A percentile compares a stretch with the other conserved stretches of the same genome.
These are phyloP conservation scores for Pestalotiopsis fici DNA, from an alignment of 2,329 filamentous ascomycete genomes.

Conservation along the genomic window DNA sequence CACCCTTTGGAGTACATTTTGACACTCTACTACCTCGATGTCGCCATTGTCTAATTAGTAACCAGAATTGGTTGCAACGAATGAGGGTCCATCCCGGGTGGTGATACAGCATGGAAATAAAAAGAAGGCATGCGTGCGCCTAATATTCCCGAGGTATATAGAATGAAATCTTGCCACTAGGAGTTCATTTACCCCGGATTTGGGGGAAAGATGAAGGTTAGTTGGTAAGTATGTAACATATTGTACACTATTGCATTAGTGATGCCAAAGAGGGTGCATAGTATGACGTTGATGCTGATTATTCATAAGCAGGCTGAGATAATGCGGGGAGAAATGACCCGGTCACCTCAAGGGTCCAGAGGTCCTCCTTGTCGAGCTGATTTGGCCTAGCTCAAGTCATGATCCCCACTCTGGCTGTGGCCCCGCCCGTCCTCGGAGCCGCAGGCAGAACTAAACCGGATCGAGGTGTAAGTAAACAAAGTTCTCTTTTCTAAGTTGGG, in stretches of 20 bases:
- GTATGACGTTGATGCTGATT: constrained; percentile 1
- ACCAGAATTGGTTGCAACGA: not conserved
- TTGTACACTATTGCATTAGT: not conserved
- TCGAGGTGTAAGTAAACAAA: constrained; percentile 29
- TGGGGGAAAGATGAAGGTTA: not conserved
- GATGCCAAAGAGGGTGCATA: not conserved
- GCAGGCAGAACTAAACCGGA: constrained; percentile 1
- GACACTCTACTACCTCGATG: not conserved
- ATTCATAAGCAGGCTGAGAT: not conserved
- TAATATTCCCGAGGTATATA: not conserved
- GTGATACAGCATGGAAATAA: not conserved
- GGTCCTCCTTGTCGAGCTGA: not conserved
- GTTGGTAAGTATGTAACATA: not conserved
- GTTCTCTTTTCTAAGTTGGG: constrained; percentile 23
- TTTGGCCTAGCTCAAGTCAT: not conserved
- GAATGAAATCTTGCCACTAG: not conserved
- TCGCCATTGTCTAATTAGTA: not conserved
- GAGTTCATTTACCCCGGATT: not conserved
- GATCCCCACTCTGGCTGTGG: not conserved
- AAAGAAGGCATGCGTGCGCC: not conserved
- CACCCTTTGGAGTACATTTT: not conserved
- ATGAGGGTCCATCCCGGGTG: not conserved
- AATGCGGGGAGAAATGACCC: constrained; percentile 6
- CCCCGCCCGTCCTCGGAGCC: not conserved
- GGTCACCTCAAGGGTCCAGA: not conserved